A percentile compares a stretch with the other conserved stretches of the same genome.
phyloP scores from a whole-genome alignment of 352 stramenopile genomes.

The Phytopythium litorale region DNA sequence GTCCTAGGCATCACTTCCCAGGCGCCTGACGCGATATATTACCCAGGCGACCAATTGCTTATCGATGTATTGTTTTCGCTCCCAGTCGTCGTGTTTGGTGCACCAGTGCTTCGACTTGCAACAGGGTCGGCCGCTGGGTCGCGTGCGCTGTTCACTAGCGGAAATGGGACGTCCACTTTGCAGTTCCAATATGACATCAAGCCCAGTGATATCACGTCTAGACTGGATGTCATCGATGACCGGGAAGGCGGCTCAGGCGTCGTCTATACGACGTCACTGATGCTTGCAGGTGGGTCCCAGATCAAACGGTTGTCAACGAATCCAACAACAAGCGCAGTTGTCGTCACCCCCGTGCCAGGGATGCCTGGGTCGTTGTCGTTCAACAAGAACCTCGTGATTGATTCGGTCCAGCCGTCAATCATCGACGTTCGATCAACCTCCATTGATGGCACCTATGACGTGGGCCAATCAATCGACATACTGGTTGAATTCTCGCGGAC shows the following conservation, averaged over 20 bases:
- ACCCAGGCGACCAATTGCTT: slow-evolving; percentile 46
- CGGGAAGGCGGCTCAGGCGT: slow-evolving; percentile 24
- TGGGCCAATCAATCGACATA: slow-evolving; percentile 48
- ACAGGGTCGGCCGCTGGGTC: slow-evolving; percentile 10
- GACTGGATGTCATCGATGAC: slow-evolving; percentile 54
- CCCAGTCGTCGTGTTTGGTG: slow-evolving; percentile 54
- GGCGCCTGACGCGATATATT: slow-evolving; percentile 44
- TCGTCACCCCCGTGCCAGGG: slow-evolving; percentile 42
- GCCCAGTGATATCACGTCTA: slow-evolving; percentile 28
- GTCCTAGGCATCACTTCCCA: slow-evolving; percentile 32
- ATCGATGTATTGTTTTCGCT: slow-evolving; percentile 61
- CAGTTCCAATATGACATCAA: slow-evolving; percentile 48
- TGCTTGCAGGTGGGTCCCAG: slow-evolving; percentile 21
- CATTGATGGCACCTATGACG: slow-evolving; percentile 57
- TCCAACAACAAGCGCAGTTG: slow-evolving; percentile 34
- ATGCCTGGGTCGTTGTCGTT: slow-evolving; percentile 38
- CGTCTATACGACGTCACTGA: slow-evolving; percentile 47
- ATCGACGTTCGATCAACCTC: slow-evolving; percentile 33
- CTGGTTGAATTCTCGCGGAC: slow-evolving; percentile 49
- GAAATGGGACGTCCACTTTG: slow-evolving; percentile 40
- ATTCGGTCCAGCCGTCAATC: slow-evolving; percentile 43
- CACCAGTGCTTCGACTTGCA: slow-evolving; percentile 33
- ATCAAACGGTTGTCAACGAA: slow-evolving; percentile 51
- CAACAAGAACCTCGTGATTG: slow-evolving; percentile 35
- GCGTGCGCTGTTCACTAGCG: slow-evolving; percentile 20